phyloP scores from a whole-genome alignment of 2,329 filamentous ascomycete species.

The Magnaporthiopsis poae region DNA sequence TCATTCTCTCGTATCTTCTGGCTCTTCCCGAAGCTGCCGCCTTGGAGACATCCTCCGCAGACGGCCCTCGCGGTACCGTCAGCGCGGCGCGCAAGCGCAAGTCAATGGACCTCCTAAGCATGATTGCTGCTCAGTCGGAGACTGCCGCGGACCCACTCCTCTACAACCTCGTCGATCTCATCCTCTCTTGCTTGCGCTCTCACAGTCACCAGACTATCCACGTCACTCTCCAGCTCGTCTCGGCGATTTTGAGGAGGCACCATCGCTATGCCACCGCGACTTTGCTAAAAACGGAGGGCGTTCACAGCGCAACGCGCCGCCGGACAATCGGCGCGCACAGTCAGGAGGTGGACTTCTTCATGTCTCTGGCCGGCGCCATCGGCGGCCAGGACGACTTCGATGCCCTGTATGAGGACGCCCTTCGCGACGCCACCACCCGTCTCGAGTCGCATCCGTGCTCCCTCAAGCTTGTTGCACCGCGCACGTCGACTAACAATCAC shows the following conservation, averaged over 20 bases:
- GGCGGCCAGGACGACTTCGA: constrained; percentile 62
- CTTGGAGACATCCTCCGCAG: constrained; percentile 14
- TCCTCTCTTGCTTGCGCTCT: constrained; percentile 75
- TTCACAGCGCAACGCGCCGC: constrained; percentile 38
- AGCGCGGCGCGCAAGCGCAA: constrained; percentile 71
- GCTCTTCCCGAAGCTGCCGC: constrained; percentile 54
- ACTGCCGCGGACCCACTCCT: constrained; percentile 67
- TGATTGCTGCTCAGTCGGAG: constrained; percentile 66
- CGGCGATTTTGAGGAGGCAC: constrained; percentile 76
- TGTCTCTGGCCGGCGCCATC: constrained; percentile 57
- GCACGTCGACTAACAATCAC: constrained; percentile 44
- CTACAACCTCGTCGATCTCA: constrained; percentile 87
- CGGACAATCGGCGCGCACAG: constrained; percentile 67
- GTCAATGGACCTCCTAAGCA: constrained; percentile 76
- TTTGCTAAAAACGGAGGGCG: constrained; percentile 57
- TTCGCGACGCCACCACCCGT: constrained; percentile 60
- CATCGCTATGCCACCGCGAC: constrained; percentile 76
- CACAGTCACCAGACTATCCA: constrained; percentile 79
- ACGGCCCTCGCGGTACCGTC: constrained; percentile 38
- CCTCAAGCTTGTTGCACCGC: constrained; percentile 55
- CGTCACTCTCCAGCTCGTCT: constrained; percentile 78
- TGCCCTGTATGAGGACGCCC: constrained; percentile 59
- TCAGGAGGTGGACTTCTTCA: constrained; percentile 62
- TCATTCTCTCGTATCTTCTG: constrained; percentile 85
- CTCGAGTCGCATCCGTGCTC: constrained; percentile 68